These are phyloP conservation scores for Aphanomyces cochlioides DNA, from an alignment of 352 stramenopile genomes.

Conservation along the genomic window DNA sequence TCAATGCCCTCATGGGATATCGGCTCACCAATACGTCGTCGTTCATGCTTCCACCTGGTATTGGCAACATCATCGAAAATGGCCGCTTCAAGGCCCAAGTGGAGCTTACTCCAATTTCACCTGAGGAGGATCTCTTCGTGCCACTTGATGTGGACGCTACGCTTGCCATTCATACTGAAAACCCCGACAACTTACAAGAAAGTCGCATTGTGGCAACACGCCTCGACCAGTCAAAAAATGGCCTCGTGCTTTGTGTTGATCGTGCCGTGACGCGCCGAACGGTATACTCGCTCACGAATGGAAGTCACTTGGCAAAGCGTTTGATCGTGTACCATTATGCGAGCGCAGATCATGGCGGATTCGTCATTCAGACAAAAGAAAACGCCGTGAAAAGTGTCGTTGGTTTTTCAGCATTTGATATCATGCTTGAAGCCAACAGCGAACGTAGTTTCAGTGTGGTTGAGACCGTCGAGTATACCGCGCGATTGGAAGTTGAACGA, in stretches of 20 bases:
- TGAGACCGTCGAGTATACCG: slow-evolving; percentile 1
- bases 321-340: slow-evolving; percentile 14
- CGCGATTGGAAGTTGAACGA: neutral
- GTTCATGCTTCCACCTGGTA: neutral
- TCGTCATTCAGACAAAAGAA: slow-evolving; percentile 9
- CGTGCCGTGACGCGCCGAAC: neutral
- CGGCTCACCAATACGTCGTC: slow-evolving; percentile 14
- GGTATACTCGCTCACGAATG: slow-evolving; percentile 3
- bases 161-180: neutral
- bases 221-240: neutral
- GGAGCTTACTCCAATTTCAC: slow-evolving; percentile 5
- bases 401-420: slow-evolving; percentile 9
- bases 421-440: neutral
- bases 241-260: neutral
- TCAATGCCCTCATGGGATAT: slow-evolving; percentile 14
- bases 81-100: slow-evolving; percentile 23
- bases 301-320: neutral
- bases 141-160: slow-evolving; percentile 6
- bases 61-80: slow-evolving; percentile 20
- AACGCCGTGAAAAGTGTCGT: slow-evolving; percentile 19
- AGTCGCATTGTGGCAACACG: neutral
- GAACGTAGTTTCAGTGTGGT: slow-evolving; percentile 7
- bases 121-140: slow-evolving; percentile 13
- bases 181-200: slow-evolving; percentile 7
- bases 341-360: slow-evolving; percentile 9